Conservation (phyloP, 2,329 filamentous ascomycete genomes). For the Sporothrix variecibatus region DNA sequence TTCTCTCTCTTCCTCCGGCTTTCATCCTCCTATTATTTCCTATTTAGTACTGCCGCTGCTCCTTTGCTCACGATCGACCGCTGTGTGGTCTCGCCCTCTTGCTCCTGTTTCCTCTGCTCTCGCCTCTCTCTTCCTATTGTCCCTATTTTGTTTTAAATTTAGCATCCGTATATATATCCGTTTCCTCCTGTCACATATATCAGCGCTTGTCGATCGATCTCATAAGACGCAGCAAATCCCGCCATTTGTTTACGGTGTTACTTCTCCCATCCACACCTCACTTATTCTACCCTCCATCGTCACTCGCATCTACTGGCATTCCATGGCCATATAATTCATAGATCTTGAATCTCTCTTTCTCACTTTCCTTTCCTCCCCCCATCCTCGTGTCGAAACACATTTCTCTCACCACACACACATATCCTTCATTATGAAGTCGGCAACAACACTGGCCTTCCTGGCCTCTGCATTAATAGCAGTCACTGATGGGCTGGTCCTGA, state of each 20-base stretch:
- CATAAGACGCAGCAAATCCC: conserved; percentile 7
- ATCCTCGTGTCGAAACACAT: background rate
- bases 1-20: conserved; percentile 13
- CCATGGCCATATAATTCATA: background rate
- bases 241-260: background rate
- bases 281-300: background rate
- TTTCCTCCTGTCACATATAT: conserved; percentile 1
- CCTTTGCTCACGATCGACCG: background rate
- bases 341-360: background rate
- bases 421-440: conserved; percentile 41
- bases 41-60: conserved; percentile 8
- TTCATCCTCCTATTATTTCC: background rate
- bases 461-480: conserved; percentile 36
- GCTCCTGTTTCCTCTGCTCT: background rate
- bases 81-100: conserved; percentile 9
- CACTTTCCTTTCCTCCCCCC: background rate
- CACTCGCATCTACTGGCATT: background rate
- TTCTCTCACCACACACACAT: background rate
- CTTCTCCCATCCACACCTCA: background rate
- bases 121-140: background rate
- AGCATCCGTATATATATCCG: background rate
- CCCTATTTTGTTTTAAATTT: background rate
- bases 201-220: conserved; percentile 10
- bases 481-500: conserved; percentile 36
- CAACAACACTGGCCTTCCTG: conserved; percentile 36